These are phyloP conservation scores for Cyberlindnera amylophila DNA, from an alignment of 805 yeast genomes.

Conservation along the genomic window DNA sequence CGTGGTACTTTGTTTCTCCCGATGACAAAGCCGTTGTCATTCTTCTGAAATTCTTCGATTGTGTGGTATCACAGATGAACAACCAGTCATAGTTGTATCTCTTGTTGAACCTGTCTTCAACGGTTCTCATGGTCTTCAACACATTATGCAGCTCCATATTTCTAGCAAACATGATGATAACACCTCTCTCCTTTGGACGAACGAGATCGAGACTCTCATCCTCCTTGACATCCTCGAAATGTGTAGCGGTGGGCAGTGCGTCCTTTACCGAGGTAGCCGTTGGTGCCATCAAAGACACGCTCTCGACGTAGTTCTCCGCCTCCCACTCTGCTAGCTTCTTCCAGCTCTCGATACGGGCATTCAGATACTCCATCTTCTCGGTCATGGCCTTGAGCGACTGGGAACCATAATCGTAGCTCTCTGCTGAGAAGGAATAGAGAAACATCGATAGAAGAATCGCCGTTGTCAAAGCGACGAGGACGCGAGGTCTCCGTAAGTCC, in stretches of 20 bases:
- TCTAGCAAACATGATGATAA: conserved; percentile 63
- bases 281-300: neutral
- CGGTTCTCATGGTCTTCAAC: conserved; percentile 53
- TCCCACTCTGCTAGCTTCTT: conserved; percentile 3
- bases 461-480: neutral
- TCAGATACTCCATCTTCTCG: conserved; percentile 12
- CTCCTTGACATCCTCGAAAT: neutral
- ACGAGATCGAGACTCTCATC: conserved; percentile 6
- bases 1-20: conserved; percentile 56
- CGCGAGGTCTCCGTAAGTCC: conserved; percentile 7
- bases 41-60: conserved; percentile 47
- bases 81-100: conserved; percentile 70
- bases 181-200: conserved; percentile 44
- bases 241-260: neutral
- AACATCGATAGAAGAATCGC: neutral
- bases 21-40: conserved; percentile 43
- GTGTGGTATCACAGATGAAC: conserved; percentile 62
- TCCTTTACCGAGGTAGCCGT: neutral
- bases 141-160: conserved; percentile 55
- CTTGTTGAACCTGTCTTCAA: conserved; percentile 64
- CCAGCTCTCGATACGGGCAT: conserved; percentile 17
- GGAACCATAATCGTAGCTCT: conserved; percentile 11
- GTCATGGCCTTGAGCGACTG: conserved; percentile 11
- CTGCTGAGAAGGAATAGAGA: conserved; percentile 6
- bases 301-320: conserved; percentile 5